Base-by-base conservation (phyloP, 2,329 filamentous ascomycete genomes). In the Xylaria sp. region DNA sequence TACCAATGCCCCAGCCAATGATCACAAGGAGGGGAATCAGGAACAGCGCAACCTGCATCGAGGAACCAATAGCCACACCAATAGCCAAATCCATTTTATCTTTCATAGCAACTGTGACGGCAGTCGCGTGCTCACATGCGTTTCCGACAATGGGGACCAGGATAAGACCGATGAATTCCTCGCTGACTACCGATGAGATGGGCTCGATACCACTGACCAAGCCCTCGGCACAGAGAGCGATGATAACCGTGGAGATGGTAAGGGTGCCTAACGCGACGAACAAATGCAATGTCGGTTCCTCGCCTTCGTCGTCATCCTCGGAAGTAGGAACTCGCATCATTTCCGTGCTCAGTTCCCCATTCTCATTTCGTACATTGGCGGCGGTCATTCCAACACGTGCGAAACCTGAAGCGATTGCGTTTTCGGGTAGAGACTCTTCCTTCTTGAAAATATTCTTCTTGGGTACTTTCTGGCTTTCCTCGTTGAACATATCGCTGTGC, bases 1-100 rank as follows among this genome's bases (percentile, higher is more conserved):
- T 76, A 38, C 79, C 84, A 83, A 93, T 87, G 66, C 87, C 88
- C 91, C 91, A 94, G 57, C 91, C 91, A 37, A 94, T 86, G 38
- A 94, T 84, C 60, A 93, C 89, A 33, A 93, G 84, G 11, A 94
- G 79, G 0, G 91, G 91, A 8, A 92, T 92, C 53, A 94, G 83
- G 74, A 94, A 92, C 28, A 94, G 83, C 1, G 91, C 87, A 50
- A 94, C 92, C 76, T 94, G 91, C 77, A 94, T 94, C 70, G 88
- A 91, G 11, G 88, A 91, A 28, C 91, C 91, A 35, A 94, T 89
- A 12, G 90, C 91, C 11, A 94, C 90, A 72, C 90, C 91, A 66
- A 94, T 93, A 2, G 91, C 89, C 8, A 94, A 79, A 72, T 94
- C 91, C 89, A 93, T 92, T 78, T 94, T 94, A 77, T 93, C 92